Conservation (phyloP, 2,329 filamentous ascomycete species). For the Pyricularia pennisetigena region DNA sequence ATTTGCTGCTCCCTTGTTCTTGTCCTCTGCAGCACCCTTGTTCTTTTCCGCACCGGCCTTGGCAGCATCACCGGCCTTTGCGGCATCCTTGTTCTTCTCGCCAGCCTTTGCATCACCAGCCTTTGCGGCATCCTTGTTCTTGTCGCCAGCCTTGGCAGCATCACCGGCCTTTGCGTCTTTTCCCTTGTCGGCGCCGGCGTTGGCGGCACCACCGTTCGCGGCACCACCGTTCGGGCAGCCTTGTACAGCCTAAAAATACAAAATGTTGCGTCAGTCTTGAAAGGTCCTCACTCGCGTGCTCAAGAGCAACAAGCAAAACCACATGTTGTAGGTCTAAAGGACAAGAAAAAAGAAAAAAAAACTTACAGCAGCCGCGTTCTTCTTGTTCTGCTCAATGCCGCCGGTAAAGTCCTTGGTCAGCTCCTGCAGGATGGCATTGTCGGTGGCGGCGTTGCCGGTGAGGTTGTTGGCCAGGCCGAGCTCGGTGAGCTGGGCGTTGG, state of each 20-base stretch:
- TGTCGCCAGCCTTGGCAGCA: too few species aligned
- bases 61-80: too few species aligned
- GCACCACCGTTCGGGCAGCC: neutral
- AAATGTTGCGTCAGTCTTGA: neutral
- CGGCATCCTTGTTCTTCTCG: too few species aligned
- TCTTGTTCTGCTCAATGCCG: constrained; percentile 12
- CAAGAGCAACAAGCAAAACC: too few species aligned
- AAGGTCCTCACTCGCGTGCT: too few species aligned
- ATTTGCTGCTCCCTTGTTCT: too few species aligned
- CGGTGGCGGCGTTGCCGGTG: constrained; percentile 9
- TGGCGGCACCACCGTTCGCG: neutral
- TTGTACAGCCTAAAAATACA: neutral
- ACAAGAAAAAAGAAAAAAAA: neutral
- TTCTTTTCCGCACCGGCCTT: too few species aligned
- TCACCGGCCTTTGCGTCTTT: neutral
- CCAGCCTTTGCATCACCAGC: too few species aligned
- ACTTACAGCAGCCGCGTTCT: constrained; percentile 10
- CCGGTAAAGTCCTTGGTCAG: constrained; percentile 10
- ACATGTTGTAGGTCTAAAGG: too few species aligned
- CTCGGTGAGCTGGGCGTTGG: constrained; percentile 10
- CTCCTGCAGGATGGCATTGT: constrained; percentile 8
- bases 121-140: too few species aligned
- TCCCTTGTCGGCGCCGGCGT: neutral
- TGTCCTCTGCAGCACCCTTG: too few species aligned
- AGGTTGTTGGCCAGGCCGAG: constrained; percentile 8